Conservation (phyloP, 306 rosid genomes). For the Dicorynia guianensis region DNA sequence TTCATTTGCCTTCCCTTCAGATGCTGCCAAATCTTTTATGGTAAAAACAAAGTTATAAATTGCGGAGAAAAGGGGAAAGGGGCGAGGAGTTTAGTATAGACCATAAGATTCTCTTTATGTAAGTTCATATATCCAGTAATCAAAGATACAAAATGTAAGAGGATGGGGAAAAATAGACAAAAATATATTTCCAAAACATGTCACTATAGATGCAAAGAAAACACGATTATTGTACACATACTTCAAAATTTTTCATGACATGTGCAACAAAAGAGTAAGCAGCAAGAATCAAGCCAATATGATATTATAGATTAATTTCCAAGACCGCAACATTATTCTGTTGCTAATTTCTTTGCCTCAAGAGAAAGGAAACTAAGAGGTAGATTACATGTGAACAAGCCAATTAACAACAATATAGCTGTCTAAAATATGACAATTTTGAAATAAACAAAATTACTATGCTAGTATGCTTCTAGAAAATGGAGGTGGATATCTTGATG, state of each 20-base stretch:
- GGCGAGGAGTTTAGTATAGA: background rate
- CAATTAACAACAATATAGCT: background rate
- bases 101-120: background rate
- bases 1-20: conserved; percentile 53
- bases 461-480: background rate
- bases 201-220: conserved; percentile 1
- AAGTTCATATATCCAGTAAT: background rate
- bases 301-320: background rate
- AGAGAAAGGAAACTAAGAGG: background rate
- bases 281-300: background rate
- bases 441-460: background rate
- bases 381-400: background rate
- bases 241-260: conserved; percentile 16
- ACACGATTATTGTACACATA: conserved; percentile 16
- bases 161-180: background rate
- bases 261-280: background rate
- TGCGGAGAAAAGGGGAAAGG: too few relatives aligned
- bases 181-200: conserved; percentile 19
- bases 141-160: background rate
- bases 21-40: conserved; percentile 55
- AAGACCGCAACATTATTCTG: background rate
- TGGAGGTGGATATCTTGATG: background rate
- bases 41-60: too few relatives aligned
- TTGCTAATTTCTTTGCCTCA: background rate
- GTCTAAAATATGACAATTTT: background rate